Conservation (phyloP, 2,329 filamentous ascomycete genomes). For the Penicillium sp. region DNA sequence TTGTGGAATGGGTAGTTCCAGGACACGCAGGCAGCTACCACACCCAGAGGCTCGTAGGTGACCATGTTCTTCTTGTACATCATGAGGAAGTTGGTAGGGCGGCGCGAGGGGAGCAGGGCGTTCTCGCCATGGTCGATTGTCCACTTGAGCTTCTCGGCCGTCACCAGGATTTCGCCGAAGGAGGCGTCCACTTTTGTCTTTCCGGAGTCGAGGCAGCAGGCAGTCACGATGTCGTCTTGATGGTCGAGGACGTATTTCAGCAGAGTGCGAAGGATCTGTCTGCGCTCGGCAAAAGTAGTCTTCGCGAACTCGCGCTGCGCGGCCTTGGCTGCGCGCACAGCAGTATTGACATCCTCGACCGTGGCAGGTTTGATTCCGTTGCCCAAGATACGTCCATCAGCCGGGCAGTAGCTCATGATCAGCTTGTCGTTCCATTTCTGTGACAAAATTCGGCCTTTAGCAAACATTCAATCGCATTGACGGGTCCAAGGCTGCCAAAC, state of each 20-base stretch:
- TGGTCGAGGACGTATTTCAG: constrained; percentile 78
- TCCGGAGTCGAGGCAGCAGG: constrained; percentile 87
- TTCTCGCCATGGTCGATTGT: constrained; percentile 86
- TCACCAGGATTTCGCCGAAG: constrained; percentile 92
- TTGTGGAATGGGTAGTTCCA: constrained; percentile 99
- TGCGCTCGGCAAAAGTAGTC: constrained; percentile 74
- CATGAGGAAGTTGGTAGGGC: constrained; percentile 91
- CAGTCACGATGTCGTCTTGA: constrained; percentile 79
- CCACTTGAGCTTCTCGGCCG: constrained; percentile 91
- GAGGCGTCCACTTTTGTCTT: constrained; percentile 95
- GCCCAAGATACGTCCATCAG: constrained; percentile 80
- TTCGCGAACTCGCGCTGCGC: constrained; percentile 76
- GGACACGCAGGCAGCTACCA: constrained; percentile 87
- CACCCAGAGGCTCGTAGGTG: constrained; percentile 84
- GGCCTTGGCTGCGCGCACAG: constrained; percentile 67
- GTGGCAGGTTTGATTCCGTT: constrained; percentile 65
- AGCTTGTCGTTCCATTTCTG: constrained; percentile 41
- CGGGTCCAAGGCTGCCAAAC: background rate
- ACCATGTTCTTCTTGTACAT: constrained; percentile 92
- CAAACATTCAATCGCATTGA: background rate
- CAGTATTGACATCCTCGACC: constrained; percentile 72
- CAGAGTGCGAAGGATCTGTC: constrained; percentile 76
- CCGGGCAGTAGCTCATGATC: constrained; percentile 62
- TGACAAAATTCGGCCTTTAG: constrained; percentile 15
- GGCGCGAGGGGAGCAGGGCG: constrained; percentile 66